Conservation (phyloP, 1,284 basidiomycete species). For the Exobasidium rhododendri region DNA sequence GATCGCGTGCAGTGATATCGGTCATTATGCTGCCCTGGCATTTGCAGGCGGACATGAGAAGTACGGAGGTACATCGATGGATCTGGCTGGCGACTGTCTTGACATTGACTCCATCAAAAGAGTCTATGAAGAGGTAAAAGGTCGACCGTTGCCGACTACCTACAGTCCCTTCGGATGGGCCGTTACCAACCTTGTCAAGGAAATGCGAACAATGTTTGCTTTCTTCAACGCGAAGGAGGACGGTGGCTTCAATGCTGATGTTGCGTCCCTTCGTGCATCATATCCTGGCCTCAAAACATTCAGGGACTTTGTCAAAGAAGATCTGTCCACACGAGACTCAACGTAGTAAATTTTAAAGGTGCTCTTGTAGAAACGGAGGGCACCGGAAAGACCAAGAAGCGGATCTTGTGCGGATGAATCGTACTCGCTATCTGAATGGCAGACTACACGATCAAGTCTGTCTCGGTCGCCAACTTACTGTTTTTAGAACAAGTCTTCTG, state of each 20-base stretch:
- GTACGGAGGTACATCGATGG: not conserved
- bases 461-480: too few species aligned
- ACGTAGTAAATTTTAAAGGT: too few species aligned
- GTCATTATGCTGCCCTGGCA: slow-evolving; percentile 5
- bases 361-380: too few species aligned
- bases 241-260: not conserved
- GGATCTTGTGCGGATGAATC: too few species aligned
- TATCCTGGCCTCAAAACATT: slow-evolving; percentile 3
- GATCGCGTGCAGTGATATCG: slow-evolving; percentile 6
- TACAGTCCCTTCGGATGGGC: not conserved
- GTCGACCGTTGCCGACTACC: not conserved
- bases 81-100: slow-evolving; percentile 3
- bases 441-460: too few species aligned
- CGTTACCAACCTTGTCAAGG: not conserved
- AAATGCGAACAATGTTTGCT: not conserved
- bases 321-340: slow-evolving; percentile 4
- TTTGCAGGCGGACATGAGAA: not conserved
- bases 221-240: slow-evolving; percentile 9
- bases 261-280: not conserved
- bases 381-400: too few species aligned
- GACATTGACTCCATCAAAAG: not conserved
- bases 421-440: too few species aligned
- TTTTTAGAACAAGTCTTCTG: too few species aligned
- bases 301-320: not conserved
- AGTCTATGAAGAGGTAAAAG: slow-evolving; percentile 1